Evolutionary conservation across 306 rosid genomes (phyloP), one percentile per base, ranked within the genome.

Genomic region (Abrus precatorius): DNA sequence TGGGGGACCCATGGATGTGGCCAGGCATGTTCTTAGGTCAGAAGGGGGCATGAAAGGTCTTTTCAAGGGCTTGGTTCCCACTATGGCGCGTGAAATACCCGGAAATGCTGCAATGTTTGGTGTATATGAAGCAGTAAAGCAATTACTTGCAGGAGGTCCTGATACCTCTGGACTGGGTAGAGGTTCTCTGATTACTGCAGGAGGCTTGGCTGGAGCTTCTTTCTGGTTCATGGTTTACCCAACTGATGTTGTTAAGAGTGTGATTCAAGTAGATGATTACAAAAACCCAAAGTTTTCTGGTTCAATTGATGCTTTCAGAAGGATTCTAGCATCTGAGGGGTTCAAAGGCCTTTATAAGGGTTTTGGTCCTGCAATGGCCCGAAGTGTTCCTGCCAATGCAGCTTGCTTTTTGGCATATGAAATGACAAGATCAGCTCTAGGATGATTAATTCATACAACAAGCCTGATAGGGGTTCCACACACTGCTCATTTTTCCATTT

Each of bases 321-420:
- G 88, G 90, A 87, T 96, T 60, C 30, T 73, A 34, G 90, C 97
- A 43, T 34, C 93, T 0, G 99, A 96, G 64, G 98, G 99, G 27
- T 41, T 85, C 45, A 92, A 88, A 73, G 99, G 98, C 34, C 90
- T 96, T 4, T 93, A 96, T 79, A 96, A 85, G 62, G 99, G 99
- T n/a, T 96, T 96, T 68, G 97, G 97, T 69, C 99, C 98, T 3
- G 98, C 99, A 43, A 96, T 93, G 92, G 91, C 84, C 43, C 80
- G 98, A 75, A 96, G 98, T 83, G 79, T 96, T 70, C 98, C 98
- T 1, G 98, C 98, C 0, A 96, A 96, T 86, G 98, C 97, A 12
- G 99, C 99, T 27, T 93, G 99, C 69, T 96, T 96, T 91, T 90
- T 93, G 91, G 99, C 94, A 9, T 96, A 96, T 76, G 98, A 93